Conservation (phyloP, 2,329 filamentous ascomycete species). For the Colletotrichum sp. region DNA sequence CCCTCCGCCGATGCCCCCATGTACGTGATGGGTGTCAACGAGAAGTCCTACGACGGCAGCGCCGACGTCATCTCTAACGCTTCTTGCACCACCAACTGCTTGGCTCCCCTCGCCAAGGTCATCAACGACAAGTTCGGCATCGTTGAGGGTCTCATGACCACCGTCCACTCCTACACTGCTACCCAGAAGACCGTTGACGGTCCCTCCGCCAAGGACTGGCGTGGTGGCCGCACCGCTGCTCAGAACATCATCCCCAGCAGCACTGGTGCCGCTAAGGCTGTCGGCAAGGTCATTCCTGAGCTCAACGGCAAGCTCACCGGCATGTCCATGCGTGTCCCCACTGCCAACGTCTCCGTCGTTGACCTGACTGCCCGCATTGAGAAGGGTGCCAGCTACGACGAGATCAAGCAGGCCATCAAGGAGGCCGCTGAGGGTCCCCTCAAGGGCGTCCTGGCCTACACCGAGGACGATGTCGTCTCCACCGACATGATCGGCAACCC, state of each 20-base stretch:
- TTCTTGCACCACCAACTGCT: slow-evolving; percentile 99
- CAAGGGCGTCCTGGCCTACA: slow-evolving; percentile 93
- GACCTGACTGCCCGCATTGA: slow-evolving; percentile 94
- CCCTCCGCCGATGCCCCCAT: slow-evolving; percentile 96
- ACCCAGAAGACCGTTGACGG: slow-evolving; percentile 99
- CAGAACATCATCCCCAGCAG: slow-evolving; percentile 99
- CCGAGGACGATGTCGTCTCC: slow-evolving; percentile 96
- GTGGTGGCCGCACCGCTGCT: slow-evolving; percentile 97
- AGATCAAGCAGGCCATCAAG: slow-evolving; percentile 95
- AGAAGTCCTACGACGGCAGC: slow-evolving; percentile 89
- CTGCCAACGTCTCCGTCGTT: slow-evolving; percentile 98
- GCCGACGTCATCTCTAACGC: slow-evolving; percentile 97
- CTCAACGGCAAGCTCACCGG: slow-evolving; percentile 99
- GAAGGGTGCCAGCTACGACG: slow-evolving; percentile 85
- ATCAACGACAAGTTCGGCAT: slow-evolving; percentile 98
- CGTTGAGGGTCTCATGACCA: slow-evolving; percentile 99
- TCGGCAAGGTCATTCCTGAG: slow-evolving; percentile 98
- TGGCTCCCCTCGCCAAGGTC: slow-evolving; percentile 99
- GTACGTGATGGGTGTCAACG: slow-evolving; percentile 99
- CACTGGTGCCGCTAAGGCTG: slow-evolving; percentile 99
- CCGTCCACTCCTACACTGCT: slow-evolving; percentile 99
- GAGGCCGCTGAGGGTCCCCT: slow-evolving; percentile 81
- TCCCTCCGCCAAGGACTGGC: slow-evolving; percentile 98
- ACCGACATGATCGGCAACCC: slow-evolving; percentile 91
- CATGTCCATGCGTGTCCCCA: slow-evolving; percentile 99